phyloP scores from a whole-genome alignment of 2,329 filamentous ascomycete species.

The Tetracladium maxilliforme region DNA sequence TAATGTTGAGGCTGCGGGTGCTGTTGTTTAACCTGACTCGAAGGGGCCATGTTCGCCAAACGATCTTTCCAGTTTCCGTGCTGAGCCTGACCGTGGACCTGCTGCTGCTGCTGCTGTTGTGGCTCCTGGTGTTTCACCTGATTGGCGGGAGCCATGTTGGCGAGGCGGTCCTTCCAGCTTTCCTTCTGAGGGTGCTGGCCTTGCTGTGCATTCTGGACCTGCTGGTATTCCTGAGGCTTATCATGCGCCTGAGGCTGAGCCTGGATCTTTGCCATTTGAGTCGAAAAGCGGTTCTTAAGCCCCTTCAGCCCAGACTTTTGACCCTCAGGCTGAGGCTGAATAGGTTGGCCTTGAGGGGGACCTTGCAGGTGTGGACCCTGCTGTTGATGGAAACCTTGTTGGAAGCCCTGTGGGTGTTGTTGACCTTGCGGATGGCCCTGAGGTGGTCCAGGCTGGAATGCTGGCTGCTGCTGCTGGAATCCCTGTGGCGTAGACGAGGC shows the following conservation, averaged over 20 bases:
- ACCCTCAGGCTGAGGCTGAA: neutral
- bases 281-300: slow-evolving; percentile 1
- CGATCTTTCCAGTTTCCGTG: too few relatives aligned
- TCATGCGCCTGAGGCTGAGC: too few relatives aligned
- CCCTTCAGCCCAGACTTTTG: slow-evolving; percentile 1
- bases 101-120: slow-evolving; percentile 5
- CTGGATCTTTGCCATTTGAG: too few relatives aligned
- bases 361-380: slow-evolving; percentile 2
- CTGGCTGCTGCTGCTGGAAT: too few relatives aligned
- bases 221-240: too few relatives aligned
- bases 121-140: slow-evolving; percentile 4
- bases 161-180: slow-evolving; percentile 1
- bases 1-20: slow-evolving; percentile 3
- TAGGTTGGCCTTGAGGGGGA: slow-evolving; percentile 3
- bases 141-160: slow-evolving; percentile 1
- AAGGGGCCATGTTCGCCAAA: too few relatives aligned
- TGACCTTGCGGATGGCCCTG: neutral
- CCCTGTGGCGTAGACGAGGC: neutral
- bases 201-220: slow-evolving; percentile 1
- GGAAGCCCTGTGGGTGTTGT: neutral
- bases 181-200: slow-evolving; percentile 2
- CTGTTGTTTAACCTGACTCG: slow-evolving; percentile 3
- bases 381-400: slow-evolving; percentile 1
- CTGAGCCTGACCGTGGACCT: too few relatives aligned
- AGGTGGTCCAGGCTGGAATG: too few relatives aligned